Evolutionary conservation across 1,284 basidiomycete species (phyloP).

Genomic region (Ganoderma leucocontextum): DNA sequence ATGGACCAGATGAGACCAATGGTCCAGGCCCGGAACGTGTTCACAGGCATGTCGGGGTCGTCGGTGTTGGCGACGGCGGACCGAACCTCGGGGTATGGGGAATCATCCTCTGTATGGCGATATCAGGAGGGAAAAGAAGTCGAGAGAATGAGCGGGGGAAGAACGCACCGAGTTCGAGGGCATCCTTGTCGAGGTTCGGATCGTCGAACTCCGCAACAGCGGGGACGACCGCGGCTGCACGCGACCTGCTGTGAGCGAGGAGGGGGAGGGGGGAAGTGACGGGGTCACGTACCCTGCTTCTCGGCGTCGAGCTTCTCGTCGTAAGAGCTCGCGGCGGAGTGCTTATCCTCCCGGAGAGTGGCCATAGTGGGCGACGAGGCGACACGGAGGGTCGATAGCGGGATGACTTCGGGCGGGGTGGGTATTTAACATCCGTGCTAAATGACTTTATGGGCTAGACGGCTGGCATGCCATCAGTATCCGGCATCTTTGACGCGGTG

Average conservation of each 20-base stretch:
- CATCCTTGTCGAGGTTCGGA: conserved; percentile 66
- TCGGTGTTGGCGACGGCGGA: conserved; percentile 82
- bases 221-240: conserved; percentile 16
- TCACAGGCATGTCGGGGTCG: conserved; percentile 66
- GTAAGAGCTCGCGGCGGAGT: conserved; percentile 33
- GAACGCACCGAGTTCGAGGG: conserved; percentile 37
- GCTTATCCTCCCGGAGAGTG: conserved; percentile 36
- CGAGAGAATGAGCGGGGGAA: background rate
- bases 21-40: conserved; percentile 72
- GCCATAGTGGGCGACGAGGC: conserved; percentile 41
- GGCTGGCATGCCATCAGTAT: conserved; percentile 6
- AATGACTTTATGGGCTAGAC: background rate
- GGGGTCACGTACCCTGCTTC: conserved; percentile 32
- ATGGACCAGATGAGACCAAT: conserved; percentile 66
- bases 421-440: conserved; percentile 1
- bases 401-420: background rate
- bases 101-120: conserved; percentile 55
- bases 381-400: conserved; percentile 26
- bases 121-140: conserved; percentile 3
- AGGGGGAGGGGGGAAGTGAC: background rate
- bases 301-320: conserved; percentile 40
- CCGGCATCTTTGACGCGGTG: conserved; percentile 15
- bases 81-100: conserved; percentile 80
- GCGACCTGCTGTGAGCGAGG: background rate
- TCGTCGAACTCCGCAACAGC: conserved; percentile 61